Conservation (phyloP, 352 stramenopile species). For the Phytophthora lateralis region DNA sequence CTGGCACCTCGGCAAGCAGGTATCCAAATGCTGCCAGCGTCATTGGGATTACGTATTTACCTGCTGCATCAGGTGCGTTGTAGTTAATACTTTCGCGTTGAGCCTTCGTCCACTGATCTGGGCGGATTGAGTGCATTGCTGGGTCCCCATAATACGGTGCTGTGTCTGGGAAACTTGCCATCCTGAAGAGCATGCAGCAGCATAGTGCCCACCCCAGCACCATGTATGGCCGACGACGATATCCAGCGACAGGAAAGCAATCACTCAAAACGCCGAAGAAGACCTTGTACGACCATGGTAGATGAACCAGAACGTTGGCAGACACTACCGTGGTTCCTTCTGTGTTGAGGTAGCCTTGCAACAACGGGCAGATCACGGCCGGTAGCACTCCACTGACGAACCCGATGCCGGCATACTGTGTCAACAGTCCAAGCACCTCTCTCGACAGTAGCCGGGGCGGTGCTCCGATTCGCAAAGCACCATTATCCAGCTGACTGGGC, state of each 20-base stretch:
- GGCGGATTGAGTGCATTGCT: conserved; percentile 17
- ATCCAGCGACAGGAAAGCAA: conserved; percentile 40
- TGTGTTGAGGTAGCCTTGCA: conserved; percentile 47
- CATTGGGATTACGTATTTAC: conserved; percentile 45
- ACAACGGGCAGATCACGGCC: conserved; percentile 42
- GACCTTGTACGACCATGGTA: conserved; percentile 48
- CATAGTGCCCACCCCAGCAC: conserved; percentile 39
- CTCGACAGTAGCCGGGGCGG: conserved; percentile 32
- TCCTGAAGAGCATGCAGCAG: conserved; percentile 32
- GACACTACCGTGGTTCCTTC: conserved; percentile 39
- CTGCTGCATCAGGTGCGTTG: conserved; percentile 22
- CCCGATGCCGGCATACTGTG: conserved; percentile 44
- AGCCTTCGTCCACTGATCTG: conserved; percentile 25
- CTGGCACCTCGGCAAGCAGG: conserved; percentile 42
- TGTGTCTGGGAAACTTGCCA: conserved; percentile 20
- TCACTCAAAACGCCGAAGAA: conserved; percentile 45
- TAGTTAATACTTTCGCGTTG: conserved; percentile 31
- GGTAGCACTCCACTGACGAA: conserved; percentile 41
- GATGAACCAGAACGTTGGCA: conserved; percentile 37
- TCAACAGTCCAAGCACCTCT: conserved; percentile 35
- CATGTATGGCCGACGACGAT: conserved; percentile 46
- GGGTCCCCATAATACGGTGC: conserved; percentile 36
- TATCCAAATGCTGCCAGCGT: conserved; percentile 52
- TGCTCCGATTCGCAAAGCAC: conserved; percentile 30
- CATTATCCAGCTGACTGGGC: conserved; percentile 15